Evolutionary conservation across 495 filamentous ascomycete genomes (phyloP), one percentile per base, ranked within the genome.

Genomic region (Staphylotrichum longicolle): DNA sequence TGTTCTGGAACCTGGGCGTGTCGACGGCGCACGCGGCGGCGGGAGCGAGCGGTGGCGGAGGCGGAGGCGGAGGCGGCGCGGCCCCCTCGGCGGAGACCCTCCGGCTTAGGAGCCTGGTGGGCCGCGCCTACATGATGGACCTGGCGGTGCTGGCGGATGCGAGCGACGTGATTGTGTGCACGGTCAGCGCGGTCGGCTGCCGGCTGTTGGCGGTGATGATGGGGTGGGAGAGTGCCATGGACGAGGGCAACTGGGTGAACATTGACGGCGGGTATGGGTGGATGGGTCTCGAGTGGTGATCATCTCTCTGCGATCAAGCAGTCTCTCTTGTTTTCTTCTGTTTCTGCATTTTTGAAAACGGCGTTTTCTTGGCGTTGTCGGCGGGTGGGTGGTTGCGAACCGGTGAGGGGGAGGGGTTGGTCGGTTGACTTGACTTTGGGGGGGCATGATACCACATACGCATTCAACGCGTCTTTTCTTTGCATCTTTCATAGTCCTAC

Each of bases 161-260:
- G 41, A 85, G 84, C 51, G 86, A 88, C 67, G 77, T 69, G 11
- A 77, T 90, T 12, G 79, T 91, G 3, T 91, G 88, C 65, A 85
- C 82, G 9, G 86, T 88, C 37, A 86, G 84, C 52, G 79, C 83
- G 53, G 78, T 81, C 63, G 85, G 83, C 4, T 93, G 89, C 66
- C 74, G 86, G 32, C 47, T 92, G 51, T 63, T 93, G 51, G 89
- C 83, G 27, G 87, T 93, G 52, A 86, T 91, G 80, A 85, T 91
- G 86, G 88, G 88, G 1, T 91, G 89, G 89, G 86, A 90, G 20
- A 79, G 73, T 5, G 85, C 81, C 30, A 74, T 90, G 54, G 73
- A 70, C 11, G 57, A 79, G 30, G 78, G 74, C 20, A 72, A 76
- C 37, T 93, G 89, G 88, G 72, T 77, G 50, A 91, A 91, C 70